Percentiles rank a stretch among this genome's conserved stretches.
These are phyloP conservation scores for Tranzscheliella williamsii DNA, from an alignment of 1,284 basidiomycete species.

Conservation along the genomic window DNA sequence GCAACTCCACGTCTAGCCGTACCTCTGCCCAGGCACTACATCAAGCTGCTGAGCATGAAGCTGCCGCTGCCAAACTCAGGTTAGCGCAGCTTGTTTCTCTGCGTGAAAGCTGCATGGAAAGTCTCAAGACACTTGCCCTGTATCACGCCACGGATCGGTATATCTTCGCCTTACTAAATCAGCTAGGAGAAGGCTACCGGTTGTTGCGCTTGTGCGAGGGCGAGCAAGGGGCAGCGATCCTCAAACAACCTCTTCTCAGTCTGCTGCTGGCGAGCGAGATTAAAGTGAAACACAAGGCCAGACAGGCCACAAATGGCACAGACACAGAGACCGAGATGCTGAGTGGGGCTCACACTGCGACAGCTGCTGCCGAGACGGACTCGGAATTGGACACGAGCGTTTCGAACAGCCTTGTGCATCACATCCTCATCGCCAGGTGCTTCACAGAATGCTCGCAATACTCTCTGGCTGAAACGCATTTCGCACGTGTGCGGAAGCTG, in stretches of 20 bases:
- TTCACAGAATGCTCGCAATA: constrained; percentile 53
- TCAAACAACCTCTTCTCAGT: constrained; percentile 5
- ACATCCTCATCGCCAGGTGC: constrained; percentile 46
- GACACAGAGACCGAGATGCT: constrained; percentile 2
- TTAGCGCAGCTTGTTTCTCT: constrained; percentile 9
- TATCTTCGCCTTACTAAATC: constrained; percentile 27
- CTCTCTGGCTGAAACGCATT: constrained; percentile 47
- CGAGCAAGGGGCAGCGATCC: constrained; percentile 24
- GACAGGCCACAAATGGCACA: background rate
- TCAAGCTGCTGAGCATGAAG: background rate
- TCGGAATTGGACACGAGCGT: constrained; percentile 10
- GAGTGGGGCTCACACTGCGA: too few species aligned
- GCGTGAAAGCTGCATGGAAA: constrained; percentile 12
- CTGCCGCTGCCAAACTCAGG: constrained; percentile 7
- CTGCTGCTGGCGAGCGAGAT: background rate
- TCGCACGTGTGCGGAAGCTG: constrained; percentile 25
- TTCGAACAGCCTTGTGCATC: constrained; percentile 34
- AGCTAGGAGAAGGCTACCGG: constrained; percentile 49
- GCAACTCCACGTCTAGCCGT: constrained; percentile 12
- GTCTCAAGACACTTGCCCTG: constrained; percentile 12
- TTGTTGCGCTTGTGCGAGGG: constrained; percentile 43
- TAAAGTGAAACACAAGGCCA: background rate
- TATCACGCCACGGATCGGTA: constrained; percentile 32
- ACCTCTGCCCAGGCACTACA: background rate
- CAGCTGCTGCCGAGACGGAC: background rate